These are phyloP conservation scores for Xylariales sp. DNA, from an alignment of 2,329 filamentous ascomycete genomes.

Conservation along the genomic window DNA sequence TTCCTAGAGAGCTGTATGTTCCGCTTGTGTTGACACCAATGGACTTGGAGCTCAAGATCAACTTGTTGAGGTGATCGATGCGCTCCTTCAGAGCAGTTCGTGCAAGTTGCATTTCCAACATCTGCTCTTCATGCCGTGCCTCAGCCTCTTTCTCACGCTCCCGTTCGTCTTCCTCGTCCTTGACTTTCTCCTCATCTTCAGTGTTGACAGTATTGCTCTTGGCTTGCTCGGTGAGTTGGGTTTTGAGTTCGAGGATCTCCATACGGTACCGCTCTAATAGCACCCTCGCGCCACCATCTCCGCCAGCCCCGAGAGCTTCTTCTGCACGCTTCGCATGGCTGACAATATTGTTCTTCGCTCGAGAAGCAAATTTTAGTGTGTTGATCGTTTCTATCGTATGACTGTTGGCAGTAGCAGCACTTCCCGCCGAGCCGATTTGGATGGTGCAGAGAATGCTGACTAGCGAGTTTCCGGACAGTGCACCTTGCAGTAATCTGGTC, in stretches of 20 bases:
- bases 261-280: slow-evolving; percentile 88
- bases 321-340: slow-evolving; percentile 94
- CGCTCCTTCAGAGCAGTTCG: slow-evolving; percentile 93
- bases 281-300: slow-evolving; percentile 82
- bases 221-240: slow-evolving; percentile 78
- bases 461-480: slow-evolving; percentile 86
- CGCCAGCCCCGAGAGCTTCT: slow-evolving; percentile 73
- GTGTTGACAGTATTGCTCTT: slow-evolving; percentile 57
- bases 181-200: slow-evolving; percentile 57
- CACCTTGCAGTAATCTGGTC: slow-evolving; percentile 85
- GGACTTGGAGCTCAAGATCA: slow-evolving; percentile 94
- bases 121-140: slow-evolving; percentile 89
- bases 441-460: slow-evolving; percentile 98
- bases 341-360: slow-evolving; percentile 96
- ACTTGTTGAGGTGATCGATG: slow-evolving; percentile 91
- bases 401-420: slow-evolving; percentile 62
- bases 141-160: slow-evolving; percentile 74
- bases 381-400: slow-evolving; percentile 89
- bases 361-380: slow-evolving; percentile 92
- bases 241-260: slow-evolving; percentile 79
- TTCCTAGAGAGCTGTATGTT: slow-evolving; percentile 63
- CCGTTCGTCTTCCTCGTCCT: slow-evolving; percentile 67
- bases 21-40: slow-evolving; percentile 83
- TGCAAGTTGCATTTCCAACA: slow-evolving; percentile 97
- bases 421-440: slow-evolving; percentile 75